Evolutionary conservation across 2,329 filamentous ascomycete species (phyloP).

Genomic region (Hypocreales sp.): DNA sequence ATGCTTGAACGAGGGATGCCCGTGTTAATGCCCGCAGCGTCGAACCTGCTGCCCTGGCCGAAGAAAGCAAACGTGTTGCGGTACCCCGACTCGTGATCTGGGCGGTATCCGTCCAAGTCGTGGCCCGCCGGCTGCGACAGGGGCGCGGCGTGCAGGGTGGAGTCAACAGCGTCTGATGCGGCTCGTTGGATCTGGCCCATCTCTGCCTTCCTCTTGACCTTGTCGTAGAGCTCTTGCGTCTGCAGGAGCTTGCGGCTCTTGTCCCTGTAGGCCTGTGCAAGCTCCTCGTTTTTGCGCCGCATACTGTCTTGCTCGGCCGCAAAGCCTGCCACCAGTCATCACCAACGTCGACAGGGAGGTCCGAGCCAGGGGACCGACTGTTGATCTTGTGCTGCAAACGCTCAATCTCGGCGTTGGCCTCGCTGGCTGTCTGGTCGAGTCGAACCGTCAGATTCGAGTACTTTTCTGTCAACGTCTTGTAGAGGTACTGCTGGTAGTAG

Average conservation of each 20-base stretch:
- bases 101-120: conserved; percentile 2
- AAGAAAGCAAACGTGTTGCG: conserved; percentile 3
- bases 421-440: conserved; percentile 57
- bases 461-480: conserved; percentile 57
- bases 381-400: conserved; percentile 48
- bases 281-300: conserved; percentile 55
- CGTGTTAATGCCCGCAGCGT: conserved; percentile 7
- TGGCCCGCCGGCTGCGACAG: conserved; percentile 2
- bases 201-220: conserved; percentile 38
- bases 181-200: conserved; percentile 38
- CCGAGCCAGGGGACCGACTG: conserved; percentile 24
- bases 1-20: no score
- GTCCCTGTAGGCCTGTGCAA: conserved; percentile 49
- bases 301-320: conserved; percentile 46
- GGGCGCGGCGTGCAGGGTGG: conserved; percentile 7
- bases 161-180: conserved; percentile 28
- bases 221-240: conserved; percentile 50
- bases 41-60: conserved; percentile 5
- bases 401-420: conserved; percentile 60
- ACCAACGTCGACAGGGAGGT: neutral
- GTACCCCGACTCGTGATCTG: neutral
- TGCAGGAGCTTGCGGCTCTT: conserved; percentile 56
- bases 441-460: conserved; percentile 48
- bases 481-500: conserved; percentile 60
- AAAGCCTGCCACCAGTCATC: conserved; percentile 25